Evolutionary conservation across 805 yeast species (phyloP), one percentile per base, ranked within the genome.

Genomic region (Barnettozyma sucrosica): DNA sequence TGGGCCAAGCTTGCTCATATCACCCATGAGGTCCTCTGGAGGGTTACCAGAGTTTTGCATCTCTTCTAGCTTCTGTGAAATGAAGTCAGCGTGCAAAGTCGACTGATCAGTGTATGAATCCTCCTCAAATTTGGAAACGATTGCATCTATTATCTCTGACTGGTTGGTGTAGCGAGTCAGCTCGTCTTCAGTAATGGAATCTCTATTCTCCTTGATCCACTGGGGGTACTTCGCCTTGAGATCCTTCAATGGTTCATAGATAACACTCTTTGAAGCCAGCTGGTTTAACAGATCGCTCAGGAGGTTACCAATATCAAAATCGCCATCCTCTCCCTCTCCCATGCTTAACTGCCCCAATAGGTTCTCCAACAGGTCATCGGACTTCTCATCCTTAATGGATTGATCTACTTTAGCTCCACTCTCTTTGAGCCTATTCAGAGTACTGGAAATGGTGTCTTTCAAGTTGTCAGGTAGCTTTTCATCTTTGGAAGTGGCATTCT

Each of bases 201-300:
- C 74, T 44, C 70, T 69, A 52, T 85, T 74, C 42, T 75, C 77
- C 40, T 68, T 66, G 51, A 92, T 71, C 83, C 87, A 92, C 24
- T 65, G 74, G 3, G 89, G 86, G 62, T 81, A 88, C 60, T 86
- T 87, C 11, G 70, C 67, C 53, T 82, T 79, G 62, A 90, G 73
- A 51, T 89, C 96, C 58, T 83, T 85, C 67, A 92, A 75, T 3
- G 98, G 97, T 55, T 85, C 95, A 61, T 87, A 90, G 34, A 92
- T 72, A 19, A 90, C 85, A 48, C 83, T 90, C 60, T 89, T 92
- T 5, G 93, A 80, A 7, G 93, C 79, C 63, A 92, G 74, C 61
- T 89, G 92, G 52, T 80, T 83, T 57, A 92, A 71, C 80, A 92
- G 81, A 33, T 85, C 88, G 18, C 74, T 75, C 51, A 88, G 67